Evolutionary conservation across 768 basidiomycete species (phyloP), one percentile per base, ranked within the genome.

Genomic region (Inosperma sp.): DNA sequence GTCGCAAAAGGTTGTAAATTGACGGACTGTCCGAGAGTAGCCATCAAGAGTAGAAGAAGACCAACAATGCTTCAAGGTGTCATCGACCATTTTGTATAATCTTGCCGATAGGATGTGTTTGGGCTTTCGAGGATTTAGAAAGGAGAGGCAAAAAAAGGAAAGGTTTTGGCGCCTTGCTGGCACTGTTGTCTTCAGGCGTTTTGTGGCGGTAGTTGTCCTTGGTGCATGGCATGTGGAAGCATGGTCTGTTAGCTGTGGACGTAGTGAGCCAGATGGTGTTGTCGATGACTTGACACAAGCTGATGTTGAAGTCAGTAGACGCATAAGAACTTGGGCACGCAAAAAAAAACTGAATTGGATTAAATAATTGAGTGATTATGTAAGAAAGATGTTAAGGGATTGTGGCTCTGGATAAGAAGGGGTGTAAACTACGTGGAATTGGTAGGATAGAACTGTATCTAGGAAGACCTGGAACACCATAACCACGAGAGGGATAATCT

Each of bases 401-500:
- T 9, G 31, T 37, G 5, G 40, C 23, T 27, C 16, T 33, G 37
- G 16, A 39, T 25, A 35, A 19, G n/a, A 30, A 33, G 35, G 16
- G 45, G 22, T 4, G 6, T 25, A 27, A 48, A 14, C 19, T 25
- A 16, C 3, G 21, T n/a, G 7, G 46, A 29, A 40, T 22, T 17
- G 3, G 39, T 9, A 23, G 49, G 37, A 23, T 44, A 17, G 6
- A 30, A 40, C 29, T 21, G n/a, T 26, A 39, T 44, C 14, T 26
- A 5, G 40, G 45, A n/a, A 35, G 4, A 3, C 3, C 22, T 1
- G 4, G 2, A 14, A 47, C 33, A 29, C 55, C 35, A 48, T 57
- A 2, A 2, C 62, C 60, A 0, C 62, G 41, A 13, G 65, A 67
- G 2, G 65, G 62, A 10, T 9, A 42, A 21, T 63, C 64, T 34